Evolutionary conservation across 768 basidiomycete species (phyloP), one percentile per base, ranked within the genome.

Genomic region (Kwoniella botswanensis): DNA sequence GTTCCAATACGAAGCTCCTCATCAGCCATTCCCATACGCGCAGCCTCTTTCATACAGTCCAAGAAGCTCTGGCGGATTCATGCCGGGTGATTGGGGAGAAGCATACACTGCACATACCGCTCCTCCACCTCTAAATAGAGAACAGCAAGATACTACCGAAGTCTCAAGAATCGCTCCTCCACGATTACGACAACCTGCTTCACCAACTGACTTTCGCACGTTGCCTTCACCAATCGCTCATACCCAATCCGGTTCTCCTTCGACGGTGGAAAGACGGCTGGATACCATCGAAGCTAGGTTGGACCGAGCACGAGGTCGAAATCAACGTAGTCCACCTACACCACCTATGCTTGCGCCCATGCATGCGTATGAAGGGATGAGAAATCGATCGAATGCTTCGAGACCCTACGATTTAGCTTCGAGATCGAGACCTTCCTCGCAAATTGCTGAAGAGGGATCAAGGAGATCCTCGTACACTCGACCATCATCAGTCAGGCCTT

Each of bases 211-310:
- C 42, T 56, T 69, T 53, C 60, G 68, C 3, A 61, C 68, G 11
- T 35, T 69, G 10, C 68, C 68, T n/a, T 68, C 54, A 11, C 62
- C 68, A 4, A 26, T 46, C 52, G 24, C 68, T 18, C 15, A 69
- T 26, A 42, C 55, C 22, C 10, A 21, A 1, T 35, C 53, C 4
- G 62, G 61, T 2, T 72, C 71, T 15, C 71, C 71, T 2, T 53
- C 53, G 4, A 22, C 71, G 7, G 12, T 72, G n/a, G 71, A 72
- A 56, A 9, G 71, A 54, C 35, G 71, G 0, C 59, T 72, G 26
- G 71, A 68, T 42, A 68, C 42, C n/a, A 72, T 72, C n/a, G 61
- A 67, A 58, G 66, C 67, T 0, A 53, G 71, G 24, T 56, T 72
- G 17, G 70, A 71, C 18, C 65, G 70, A 17, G 67, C 17, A 21